Percentiles rank a stretch among this genome's conserved stretches.
Conservation (phyloP, 768 basidiomycete genomes). For the Suillus weaverae region DNA sequence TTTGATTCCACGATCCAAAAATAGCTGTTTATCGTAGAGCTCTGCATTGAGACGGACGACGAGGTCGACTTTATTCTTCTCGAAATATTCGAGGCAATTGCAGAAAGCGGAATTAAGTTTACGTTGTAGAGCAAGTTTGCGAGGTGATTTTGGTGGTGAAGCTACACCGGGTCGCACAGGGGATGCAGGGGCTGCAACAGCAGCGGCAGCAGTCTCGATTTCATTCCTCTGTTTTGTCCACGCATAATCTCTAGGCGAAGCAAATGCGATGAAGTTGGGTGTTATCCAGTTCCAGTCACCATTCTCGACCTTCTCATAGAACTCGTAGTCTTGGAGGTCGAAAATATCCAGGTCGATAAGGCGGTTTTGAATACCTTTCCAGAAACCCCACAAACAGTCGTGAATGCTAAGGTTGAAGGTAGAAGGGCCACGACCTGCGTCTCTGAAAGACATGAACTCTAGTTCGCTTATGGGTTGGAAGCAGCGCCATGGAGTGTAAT, state of each 20-base stretch:
- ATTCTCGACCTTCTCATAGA: constrained; percentile 93
- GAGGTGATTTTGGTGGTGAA: constrained; percentile 15
- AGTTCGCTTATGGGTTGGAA: constrained; percentile 91
- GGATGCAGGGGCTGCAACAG: constrained; percentile 19
- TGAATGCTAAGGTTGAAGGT: constrained; percentile 94
- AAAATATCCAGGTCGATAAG: constrained; percentile 95
- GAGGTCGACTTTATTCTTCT: constrained; percentile 80
- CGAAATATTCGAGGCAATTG: constrained; percentile 93
- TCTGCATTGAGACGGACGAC: constrained; percentile 94
- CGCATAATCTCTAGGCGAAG: constrained; percentile 79
- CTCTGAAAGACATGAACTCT: constrained; percentile 94
- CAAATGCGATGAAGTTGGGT: constrained; percentile 90
- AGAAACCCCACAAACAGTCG: constrained; percentile 85
- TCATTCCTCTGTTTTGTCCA: constrained; percentile 82
- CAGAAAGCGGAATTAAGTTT: constrained; percentile 78
- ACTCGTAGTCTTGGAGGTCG: constrained; percentile 89
- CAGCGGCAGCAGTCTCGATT: constrained; percentile 40
- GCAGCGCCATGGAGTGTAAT: constrained; percentile 89
- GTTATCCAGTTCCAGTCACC: constrained; percentile 97
- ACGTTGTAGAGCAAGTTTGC: constrained; percentile 66
- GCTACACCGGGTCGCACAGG: constrained; percentile 30
- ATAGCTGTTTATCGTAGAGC: constrained; percentile 81
- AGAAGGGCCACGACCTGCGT: constrained; percentile 89
- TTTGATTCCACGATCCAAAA: constrained; percentile 81
- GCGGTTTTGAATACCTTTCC: constrained; percentile 89